Base-by-base conservation (phyloP, 177 flowering plant species). In the Vitis hybrid region DNA sequence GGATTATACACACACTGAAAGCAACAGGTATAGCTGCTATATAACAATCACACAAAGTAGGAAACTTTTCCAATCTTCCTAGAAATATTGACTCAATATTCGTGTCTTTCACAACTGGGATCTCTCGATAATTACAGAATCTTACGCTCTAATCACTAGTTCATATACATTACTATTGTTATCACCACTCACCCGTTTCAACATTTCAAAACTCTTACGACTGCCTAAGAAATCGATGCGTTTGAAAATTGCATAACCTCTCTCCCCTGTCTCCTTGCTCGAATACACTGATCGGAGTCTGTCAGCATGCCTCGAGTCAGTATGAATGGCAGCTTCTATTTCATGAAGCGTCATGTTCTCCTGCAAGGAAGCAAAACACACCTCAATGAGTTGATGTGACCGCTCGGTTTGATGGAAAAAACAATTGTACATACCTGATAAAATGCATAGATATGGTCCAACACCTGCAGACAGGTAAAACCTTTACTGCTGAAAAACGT, bases 281-380 rank as follows among this genome's bases (percentile, higher is more conserved):
- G 86, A 81, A 73, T 90, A 95, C 49, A 79, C 63, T 3, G 84
- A 80, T 62, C 98, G 85, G 22, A 95, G 93, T 64, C 82, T 68
- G 64, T 95, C 97, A 49, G 94, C 94, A 70, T 95, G 91, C 81
- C 90, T 87, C 3, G 99, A 95, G 66, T 95, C 98, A 0, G 94
- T 90, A 82, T 95, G 91, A 68, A 95, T 90, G 39, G 97, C 97
- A 56, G 76, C 80, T 69, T 89, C 87, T 74, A 91, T 82, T 82
- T 95, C 99, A 65, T 81, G 76, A 14, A 45, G 64, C 65, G 97
- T 85, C 97, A 95, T 85, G 71, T 82, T 89, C 69, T 91, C 99
- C 99, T 95, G 83, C 62, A 71, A 45, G 13, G 63, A 6, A n/a
- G 11, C 9, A 12, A 58, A 53, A 69, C 3, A 31, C 8, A 10